Base-by-base conservation (phyloP, 2,329 filamentous ascomycete species). In the Colletotrichum orbiculare region DNA sequence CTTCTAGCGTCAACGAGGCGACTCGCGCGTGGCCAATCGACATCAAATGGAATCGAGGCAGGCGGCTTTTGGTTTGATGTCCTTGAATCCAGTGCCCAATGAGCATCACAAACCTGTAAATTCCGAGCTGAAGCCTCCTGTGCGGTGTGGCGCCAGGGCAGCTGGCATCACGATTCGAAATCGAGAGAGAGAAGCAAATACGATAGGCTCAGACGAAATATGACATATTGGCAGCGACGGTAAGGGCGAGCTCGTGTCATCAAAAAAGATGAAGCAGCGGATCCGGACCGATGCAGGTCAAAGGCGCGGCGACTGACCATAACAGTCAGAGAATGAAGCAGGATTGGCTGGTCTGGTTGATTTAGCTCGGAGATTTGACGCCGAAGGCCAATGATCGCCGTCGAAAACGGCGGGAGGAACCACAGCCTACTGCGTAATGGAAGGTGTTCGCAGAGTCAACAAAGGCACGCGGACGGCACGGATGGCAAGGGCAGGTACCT, bases 331-430 rank as follows among this genome's bases (percentile, higher is more conserved):
- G 6, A 10, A 47, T 53, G 52, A 7, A 15, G 15, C 15, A 5
- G 62, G 52, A 62, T 63, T 66, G 58, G 58, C 41, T 57, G 46
- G 46, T 11, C n/a, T 17, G 25, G 17, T 54, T 39, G 46, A 42
- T 48, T 39, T 56, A 37, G 39, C 48, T 63, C 63, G 63, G 63
- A 66, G 53, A 66, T 63, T 66, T 57, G 63, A 63, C 47, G 53
- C 42, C 48, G 42, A 56, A 56, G 52, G 52, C 62, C 46, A 65
- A 65, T 65, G 41, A 56, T 53, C 55, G 46, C 35, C 58, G 9
- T 65, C 10, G 41, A 56, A 33, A n/a, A 47, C 15, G 55, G 17
- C 17, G n/a, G 15, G 46, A 48, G 42, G 46, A 25, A 25, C 4
- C 25, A 25, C 25, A 25, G 25, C 25, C 25, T 25, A 25, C 25